Evolutionary conservation across 31 red algal genomes (phyloP), one percentile per base, ranked within the genome.

Genomic region (Asparagopsis taxiformis): DNA sequence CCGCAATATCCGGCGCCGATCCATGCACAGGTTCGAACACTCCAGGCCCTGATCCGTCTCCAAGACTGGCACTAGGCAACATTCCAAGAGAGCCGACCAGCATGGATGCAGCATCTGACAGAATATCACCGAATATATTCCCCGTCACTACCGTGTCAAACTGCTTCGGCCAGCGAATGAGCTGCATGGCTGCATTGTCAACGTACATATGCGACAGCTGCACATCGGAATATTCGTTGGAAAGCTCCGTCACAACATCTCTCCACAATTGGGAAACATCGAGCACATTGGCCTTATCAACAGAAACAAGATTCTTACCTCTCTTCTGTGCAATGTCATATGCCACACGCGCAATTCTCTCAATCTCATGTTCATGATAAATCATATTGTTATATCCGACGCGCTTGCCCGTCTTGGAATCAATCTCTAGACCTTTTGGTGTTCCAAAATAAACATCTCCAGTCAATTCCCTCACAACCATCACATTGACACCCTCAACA

Each of bases 1-100:
- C 94, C 3, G 94, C 94, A 75, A 98, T 98, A 80, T 98, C 94
- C 11, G 94, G 94, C n/a, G 94, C 94, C 36, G 94, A 98, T 28
- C 94, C 94, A 68, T 98, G 94, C 9, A 93, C 80, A 16, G 94
- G 94, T 74, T 98, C 94, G 64, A 90, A 98, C 16, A 98, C 62
- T 16, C 89, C 94, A 4, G 94, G 94, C 20, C 77, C 80, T 15
- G 87, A 77, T 1, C 73, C 75, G 32, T 92, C 78, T 16, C 94
- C 94, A 16, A 98, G 74, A 57, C 75, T 78, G 37, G 94, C 94
- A 24, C 75, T 84, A 20, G 94, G 94, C 15, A 98, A 68, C 94
- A 98, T 98, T 22, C 94, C 94, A 26, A 98, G 71, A 16, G 83
- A 89, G 13, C 94, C 94, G 15, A 93, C 89, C 3, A 98, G 79